phyloP scores from a whole-genome alignment of 768 basidiomycete genomes.

The Auricularia auricula-judae region DNA sequence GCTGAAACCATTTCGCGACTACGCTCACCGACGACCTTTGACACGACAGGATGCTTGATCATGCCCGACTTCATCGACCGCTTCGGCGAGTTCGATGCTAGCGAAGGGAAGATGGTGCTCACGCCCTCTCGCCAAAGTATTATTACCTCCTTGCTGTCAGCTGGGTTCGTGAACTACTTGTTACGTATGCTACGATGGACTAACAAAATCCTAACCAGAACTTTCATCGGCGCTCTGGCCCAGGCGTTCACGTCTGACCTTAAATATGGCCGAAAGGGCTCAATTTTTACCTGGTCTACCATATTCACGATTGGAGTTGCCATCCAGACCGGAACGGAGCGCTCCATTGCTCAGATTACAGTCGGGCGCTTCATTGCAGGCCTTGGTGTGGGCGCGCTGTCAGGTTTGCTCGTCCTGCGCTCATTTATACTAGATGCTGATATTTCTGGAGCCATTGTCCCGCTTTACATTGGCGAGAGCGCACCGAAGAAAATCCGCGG shows the following conservation, averaged over 20 bases:
- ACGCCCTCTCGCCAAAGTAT: slow-evolving; percentile 59
- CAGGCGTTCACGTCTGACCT: slow-evolving; percentile 70
- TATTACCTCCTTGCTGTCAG: slow-evolving; percentile 68
- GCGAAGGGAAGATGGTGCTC: slow-evolving; percentile 38
- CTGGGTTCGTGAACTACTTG: slow-evolving; percentile 36
- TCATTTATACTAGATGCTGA: background rate
- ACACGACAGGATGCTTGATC: slow-evolving; percentile 48
- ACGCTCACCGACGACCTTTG: no score
- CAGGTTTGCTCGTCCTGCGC: slow-evolving; percentile 29
- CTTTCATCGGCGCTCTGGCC: slow-evolving; percentile 43
- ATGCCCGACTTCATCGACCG: slow-evolving; percentile 67
- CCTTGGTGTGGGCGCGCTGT: slow-evolving; percentile 66
- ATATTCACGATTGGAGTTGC: slow-evolving; percentile 62
- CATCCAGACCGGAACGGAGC: slow-evolving; percentile 55
- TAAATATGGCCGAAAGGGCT: slow-evolving; percentile 52
- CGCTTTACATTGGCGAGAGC: slow-evolving; percentile 66
- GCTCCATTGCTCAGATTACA: slow-evolving; percentile 53
- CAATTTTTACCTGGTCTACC: slow-evolving; percentile 64
- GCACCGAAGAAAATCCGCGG: slow-evolving; percentile 67
- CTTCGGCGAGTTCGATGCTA: slow-evolving; percentile 41
- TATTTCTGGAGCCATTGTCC: slow-evolving; percentile 14
- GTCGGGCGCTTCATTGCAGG: slow-evolving; percentile 66
- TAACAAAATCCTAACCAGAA: slow-evolving; percentile 2
- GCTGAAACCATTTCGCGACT: background rate
- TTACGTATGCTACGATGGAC: slow-evolving; percentile 31